Base-by-base conservation (phyloP, 495 filamentous ascomycete genomes). In the Penicillium atrosanguineum region DNA sequence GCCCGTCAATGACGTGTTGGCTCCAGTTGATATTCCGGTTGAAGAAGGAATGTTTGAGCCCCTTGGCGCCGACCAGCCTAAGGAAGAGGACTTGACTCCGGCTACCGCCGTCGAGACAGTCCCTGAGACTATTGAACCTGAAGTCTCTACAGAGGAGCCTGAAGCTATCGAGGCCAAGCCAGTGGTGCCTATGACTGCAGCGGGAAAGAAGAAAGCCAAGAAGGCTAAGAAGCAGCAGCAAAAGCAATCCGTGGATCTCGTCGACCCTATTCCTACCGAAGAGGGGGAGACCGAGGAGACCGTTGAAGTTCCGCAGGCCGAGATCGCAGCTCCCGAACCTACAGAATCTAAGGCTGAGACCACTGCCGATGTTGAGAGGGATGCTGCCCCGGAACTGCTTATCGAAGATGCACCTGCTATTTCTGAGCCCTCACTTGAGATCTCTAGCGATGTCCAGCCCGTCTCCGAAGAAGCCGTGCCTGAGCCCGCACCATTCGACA, bases 171-270 rank as follows among this genome's bases (percentile, higher is more conserved):
- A 48, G 20, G 26, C 53, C 7, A 48, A 52, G n/a, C 20, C 60
- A 28, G 58, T 60, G 21, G 57, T 65, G 1, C 26, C 54, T 5
- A 61, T 59, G 47, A 46, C 52, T 6, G 31, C 57, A 19, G 56
- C 67, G 20, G 55, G 70, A 38, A 78, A 73, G 55, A 78, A 73
- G 52, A 77, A 77, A 56, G 62, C 71, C n/a, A 65, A 47, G 31
- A 65, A 57, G 44, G 46, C 46, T 16, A 57, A 61, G 51, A 55
- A 56, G 38, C 43, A 43, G 38, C 55, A 62, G n/a, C 52, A 62
- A 34, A 39, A 36, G 31, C 48, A 57, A 25, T 57, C 57, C n/a
- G 26, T 31, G 8, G 45, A 53, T 26, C 34, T 44, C 9, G 60
- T 56, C 8, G 55, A 52, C 23, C 39, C 34, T 44, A 15, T 52